Evolutionary conservation across 2,329 filamentous ascomycete genomes (phyloP).

Genomic region (Meredithiella fracta): DNA sequence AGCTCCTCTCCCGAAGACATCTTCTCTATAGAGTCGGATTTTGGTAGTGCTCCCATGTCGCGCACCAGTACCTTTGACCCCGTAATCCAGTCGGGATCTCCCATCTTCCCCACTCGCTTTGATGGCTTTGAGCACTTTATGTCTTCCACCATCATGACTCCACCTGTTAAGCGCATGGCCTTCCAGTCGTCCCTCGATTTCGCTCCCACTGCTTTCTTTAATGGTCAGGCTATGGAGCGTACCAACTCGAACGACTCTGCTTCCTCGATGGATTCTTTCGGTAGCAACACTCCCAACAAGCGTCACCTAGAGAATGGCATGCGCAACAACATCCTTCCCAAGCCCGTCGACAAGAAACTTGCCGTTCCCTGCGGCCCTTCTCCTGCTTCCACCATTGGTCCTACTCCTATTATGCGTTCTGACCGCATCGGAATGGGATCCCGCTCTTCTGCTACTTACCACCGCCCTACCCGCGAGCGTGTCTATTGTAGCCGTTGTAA

Average conservation of each 20-base stretch:
- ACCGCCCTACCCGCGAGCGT: slow-evolving; percentile 14
- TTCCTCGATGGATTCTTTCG: not conserved
- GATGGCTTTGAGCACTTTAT: not conserved
- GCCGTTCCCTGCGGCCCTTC: not conserved
- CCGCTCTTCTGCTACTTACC: not conserved
- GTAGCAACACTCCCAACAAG: not conserved
- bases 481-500: slow-evolving; percentile 55
- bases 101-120: not conserved
- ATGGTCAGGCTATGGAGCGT: not conserved
- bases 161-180: slow-evolving; percentile 7
- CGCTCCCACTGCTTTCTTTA: not conserved
- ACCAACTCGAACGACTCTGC: slow-evolving; percentile 1
- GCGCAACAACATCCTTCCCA: slow-evolving; percentile 28
- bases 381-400: not conserved
- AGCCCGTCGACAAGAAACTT: slow-evolving; percentile 20
- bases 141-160: not conserved
- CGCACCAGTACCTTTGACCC: not conserved
- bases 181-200: not conserved
- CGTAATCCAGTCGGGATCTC: not conserved
- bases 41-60: not conserved
- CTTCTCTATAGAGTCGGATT: not conserved
- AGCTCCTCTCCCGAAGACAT: not conserved
- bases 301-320: slow-evolving; percentile 29
- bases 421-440: not conserved
- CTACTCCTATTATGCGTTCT: not conserved